These are phyloP conservation scores for Medicago ruthenica DNA, from an alignment of 306 rosid species.

Conservation along the genomic window DNA sequence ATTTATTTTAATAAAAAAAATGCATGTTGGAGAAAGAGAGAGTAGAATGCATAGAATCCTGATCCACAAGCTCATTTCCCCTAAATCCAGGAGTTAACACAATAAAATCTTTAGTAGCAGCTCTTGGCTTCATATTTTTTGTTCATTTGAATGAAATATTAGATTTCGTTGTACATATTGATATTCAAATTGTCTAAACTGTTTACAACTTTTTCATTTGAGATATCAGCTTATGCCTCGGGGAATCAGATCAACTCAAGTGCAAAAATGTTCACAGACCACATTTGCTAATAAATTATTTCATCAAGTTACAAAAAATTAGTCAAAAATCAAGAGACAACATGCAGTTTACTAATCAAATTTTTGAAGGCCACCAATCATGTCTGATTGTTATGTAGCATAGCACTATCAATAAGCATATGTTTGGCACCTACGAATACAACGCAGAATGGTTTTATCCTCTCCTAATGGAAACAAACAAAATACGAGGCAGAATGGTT, in stretches of 20 bases:
- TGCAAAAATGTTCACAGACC: neutral
- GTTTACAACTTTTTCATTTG: too few relatives aligned
- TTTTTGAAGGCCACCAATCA: slow-evolving; percentile 9
- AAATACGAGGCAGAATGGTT: neutral
- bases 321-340: neutral
- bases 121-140: too few relatives aligned
- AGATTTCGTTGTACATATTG: too few relatives aligned
- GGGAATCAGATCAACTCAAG: too few relatives aligned
- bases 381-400: neutral
- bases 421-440: slow-evolving; percentile 10
- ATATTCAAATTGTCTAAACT: too few relatives aligned
- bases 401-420: neutral
- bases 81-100: slow-evolving; percentile 74
- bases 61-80: too few relatives aligned
- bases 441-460: neutral
- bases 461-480: slow-evolving; percentile 27
- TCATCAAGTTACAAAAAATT: slow-evolving; percentile 13
- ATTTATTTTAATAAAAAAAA: too few relatives aligned
- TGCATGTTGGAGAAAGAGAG: too few relatives aligned
- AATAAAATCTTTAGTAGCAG: slow-evolving; percentile 30
- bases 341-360: slow-evolving; percentile 7
- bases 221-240: too few relatives aligned
- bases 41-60: too few relatives aligned
- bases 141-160: too few relatives aligned
- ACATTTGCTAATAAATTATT: slow-evolving; percentile 6